Percentiles rank a stretch among this genome's conserved stretches.
phyloP scores from a whole-genome alignment of 192 early-diverging fungal species.

The Dissophora ornata region DNA sequence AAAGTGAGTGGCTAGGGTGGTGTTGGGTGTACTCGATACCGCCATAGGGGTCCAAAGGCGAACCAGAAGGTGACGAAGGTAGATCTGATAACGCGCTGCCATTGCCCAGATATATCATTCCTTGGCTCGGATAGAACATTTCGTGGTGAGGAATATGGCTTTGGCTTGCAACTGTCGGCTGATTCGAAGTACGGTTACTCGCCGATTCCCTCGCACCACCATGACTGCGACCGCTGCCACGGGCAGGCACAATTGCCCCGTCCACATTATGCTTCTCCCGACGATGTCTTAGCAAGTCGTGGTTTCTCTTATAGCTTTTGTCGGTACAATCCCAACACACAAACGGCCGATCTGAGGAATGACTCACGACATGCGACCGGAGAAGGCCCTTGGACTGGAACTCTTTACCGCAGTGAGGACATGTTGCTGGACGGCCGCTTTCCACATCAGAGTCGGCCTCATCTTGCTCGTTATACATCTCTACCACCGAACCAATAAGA shows the following conservation, averaged over 20 bases:
- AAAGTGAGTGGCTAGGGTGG: conserved; percentile 1
- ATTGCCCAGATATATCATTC: conserved; percentile 17
- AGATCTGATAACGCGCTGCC: neutral
- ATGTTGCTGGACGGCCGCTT: conserved; percentile 9
- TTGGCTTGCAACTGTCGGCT: conserved; percentile 22
- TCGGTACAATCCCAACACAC: conserved; percentile 36
- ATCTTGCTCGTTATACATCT: neutral
- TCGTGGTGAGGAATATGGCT: conserved; percentile 4
- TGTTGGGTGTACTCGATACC: conserved; percentile 7
- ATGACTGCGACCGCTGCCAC: conserved; percentile 18
- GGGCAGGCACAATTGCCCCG: conserved; percentile 8
- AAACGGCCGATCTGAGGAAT: conserved; percentile 35
- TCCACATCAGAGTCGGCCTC: conserved; percentile 24
- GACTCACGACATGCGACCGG: conserved; percentile 40
- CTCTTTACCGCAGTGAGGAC: conserved; percentile 24
- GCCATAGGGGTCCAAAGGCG: conserved; percentile 1
- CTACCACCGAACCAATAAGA: neutral
- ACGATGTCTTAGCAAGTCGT: conserved; percentile 41
- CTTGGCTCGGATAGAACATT: conserved; percentile 7
- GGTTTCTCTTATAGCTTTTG: conserved; percentile 52
- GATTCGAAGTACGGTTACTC: neutral
- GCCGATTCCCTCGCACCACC: neutral
- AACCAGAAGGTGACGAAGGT: conserved; percentile 5
- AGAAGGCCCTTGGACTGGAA: conserved; percentile 42
- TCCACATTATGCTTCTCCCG: conserved; percentile 47